phyloP scores from a whole-genome alignment of 1,284 basidiomycete genomes.

The Cryptococcus neoformans region DNA sequence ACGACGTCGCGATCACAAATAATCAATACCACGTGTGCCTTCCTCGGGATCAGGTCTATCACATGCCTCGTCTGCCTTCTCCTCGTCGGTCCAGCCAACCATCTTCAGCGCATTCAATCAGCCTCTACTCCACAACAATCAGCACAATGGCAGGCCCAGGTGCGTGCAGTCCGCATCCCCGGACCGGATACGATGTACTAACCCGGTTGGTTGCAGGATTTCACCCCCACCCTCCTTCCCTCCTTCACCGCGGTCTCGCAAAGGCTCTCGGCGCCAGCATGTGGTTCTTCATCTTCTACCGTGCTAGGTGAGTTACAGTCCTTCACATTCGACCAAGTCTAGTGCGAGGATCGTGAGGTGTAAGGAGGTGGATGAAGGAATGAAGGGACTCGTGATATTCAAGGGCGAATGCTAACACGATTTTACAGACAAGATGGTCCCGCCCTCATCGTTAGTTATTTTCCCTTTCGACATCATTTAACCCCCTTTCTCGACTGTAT shows the following conservation, averaged over 20 bases:
- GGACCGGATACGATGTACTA: too few relatives aligned
- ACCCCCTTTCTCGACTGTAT: too few relatives aligned
- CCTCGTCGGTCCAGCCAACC: background rate
- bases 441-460: slow-evolving; percentile 51
- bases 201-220: slow-evolving; percentile 57
- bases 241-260: slow-evolving; percentile 70
- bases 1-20: background rate
- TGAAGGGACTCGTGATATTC: background rate
- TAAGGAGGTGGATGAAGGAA: too few relatives aligned
- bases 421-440: slow-evolving; percentile 53
- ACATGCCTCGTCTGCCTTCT: background rate
- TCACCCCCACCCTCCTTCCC: slow-evolving; percentile 75
- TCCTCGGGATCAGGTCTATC: slow-evolving; percentile 2
- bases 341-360: background rate
- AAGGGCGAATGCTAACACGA: slow-evolving; percentile 3
- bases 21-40: background rate
- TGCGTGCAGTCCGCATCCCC: slow-evolving; percentile 6
- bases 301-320: slow-evolving; percentile 66
- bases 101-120: slow-evolving; percentile 1
- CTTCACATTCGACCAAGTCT: background rate
- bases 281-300: slow-evolving; percentile 99
- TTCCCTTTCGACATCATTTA: background rate
- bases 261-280: slow-evolving; percentile 85
- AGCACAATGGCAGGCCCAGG: slow-evolving; percentile 32
- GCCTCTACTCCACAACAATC: slow-evolving; percentile 1